Evolutionary conservation across 805 yeast species (phyloP).

Genomic region (Ogataea pilisensis): DNA sequence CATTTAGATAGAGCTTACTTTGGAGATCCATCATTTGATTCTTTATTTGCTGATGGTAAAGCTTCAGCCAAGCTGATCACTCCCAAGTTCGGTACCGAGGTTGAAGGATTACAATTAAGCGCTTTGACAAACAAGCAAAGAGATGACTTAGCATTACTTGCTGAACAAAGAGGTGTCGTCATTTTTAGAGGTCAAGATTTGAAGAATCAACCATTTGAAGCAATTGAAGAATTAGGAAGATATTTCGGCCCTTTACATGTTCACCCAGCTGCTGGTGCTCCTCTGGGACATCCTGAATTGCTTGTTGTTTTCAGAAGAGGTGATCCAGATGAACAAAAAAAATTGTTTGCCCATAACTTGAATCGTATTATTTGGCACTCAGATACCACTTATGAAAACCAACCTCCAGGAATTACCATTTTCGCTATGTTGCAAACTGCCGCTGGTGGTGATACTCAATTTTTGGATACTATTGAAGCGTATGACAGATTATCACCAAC

Average conservation of each 20-base stretch:
- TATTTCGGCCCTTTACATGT: conserved; percentile 66
- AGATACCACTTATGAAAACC: conserved; percentile 66
- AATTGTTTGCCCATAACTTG: conserved; percentile 31
- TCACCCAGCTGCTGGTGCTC: conserved; percentile 70
- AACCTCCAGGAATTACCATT: conserved; percentile 65
- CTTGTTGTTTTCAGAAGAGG: conserved; percentile 52
- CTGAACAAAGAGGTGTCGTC: conserved; percentile 54
- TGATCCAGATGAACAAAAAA: conserved; percentile 31
- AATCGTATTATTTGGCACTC: conserved; percentile 55
- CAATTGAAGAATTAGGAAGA: conserved; percentile 44
- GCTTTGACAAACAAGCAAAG: conserved; percentile 46
- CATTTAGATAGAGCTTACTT: conserved; percentile 52
- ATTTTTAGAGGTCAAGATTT: conserved; percentile 63
- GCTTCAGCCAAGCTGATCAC: conserved; percentile 40
- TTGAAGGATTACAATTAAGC: conserved; percentile 54
- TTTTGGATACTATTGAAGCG: conserved; percentile 65
- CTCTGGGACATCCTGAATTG: conserved; percentile 49
- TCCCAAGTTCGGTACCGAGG: conserved; percentile 64
- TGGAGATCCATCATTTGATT: conserved; percentile 50
- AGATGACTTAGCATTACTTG: conserved; percentile 61
- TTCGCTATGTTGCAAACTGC: conserved; percentile 49
- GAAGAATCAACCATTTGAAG: conserved; percentile 45
- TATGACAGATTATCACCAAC: conserved; percentile 60
- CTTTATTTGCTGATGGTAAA: conserved; percentile 35
- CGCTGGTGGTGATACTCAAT: conserved; percentile 67